A percentile compares a stretch with the other conserved stretches of the same genome.
phyloP scores from a whole-genome alignment of 306 rosid species.

The Lathyrus sativus region DNA sequence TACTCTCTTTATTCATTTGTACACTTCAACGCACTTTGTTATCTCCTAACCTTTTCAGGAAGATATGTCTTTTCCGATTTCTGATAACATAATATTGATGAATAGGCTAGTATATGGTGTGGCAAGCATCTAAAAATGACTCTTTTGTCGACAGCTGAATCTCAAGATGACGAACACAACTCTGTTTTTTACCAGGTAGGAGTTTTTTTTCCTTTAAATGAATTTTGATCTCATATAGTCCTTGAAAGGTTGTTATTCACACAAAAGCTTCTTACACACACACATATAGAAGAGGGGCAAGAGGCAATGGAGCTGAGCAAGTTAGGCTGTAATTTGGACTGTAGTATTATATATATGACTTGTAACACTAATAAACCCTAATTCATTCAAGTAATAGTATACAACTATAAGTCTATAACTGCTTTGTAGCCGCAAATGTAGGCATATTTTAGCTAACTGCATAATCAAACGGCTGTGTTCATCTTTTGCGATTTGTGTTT shows the following conservation, averaged over 20 bases:
- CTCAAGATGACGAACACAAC: conserved; percentile 81
- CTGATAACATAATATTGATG: conserved; percentile 17
- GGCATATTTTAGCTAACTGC: neutral
- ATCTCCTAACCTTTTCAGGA: conserved; percentile 21
- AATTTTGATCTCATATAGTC: conserved; percentile 16
- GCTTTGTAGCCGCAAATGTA: neutral
- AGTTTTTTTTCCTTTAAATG: conserved; percentile 5
- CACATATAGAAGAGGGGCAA: too few relatives aligned
- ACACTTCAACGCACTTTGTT: conserved; percentile 4
- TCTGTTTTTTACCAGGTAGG: conserved; percentile 74
- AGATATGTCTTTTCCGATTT: conserved; percentile 21
- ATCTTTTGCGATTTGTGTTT: neutral
- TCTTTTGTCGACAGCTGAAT: conserved; percentile 76
- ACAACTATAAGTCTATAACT: neutral
- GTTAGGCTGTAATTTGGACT: neutral
- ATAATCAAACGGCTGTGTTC: neutral
- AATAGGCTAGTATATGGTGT: conserved; percentile 81
- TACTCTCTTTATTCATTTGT: neutral
- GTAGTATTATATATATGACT: too few relatives aligned
- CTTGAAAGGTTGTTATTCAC: neutral
- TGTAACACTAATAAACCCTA: neutral
- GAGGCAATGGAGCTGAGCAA: too few relatives aligned
- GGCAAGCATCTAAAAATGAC: conserved; percentile 86
- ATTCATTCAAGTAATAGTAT: neutral
- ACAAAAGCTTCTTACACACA: neutral